phyloP scores from a whole-genome alignment of 139 green algal species.

The Microglena sp. region DNA sequence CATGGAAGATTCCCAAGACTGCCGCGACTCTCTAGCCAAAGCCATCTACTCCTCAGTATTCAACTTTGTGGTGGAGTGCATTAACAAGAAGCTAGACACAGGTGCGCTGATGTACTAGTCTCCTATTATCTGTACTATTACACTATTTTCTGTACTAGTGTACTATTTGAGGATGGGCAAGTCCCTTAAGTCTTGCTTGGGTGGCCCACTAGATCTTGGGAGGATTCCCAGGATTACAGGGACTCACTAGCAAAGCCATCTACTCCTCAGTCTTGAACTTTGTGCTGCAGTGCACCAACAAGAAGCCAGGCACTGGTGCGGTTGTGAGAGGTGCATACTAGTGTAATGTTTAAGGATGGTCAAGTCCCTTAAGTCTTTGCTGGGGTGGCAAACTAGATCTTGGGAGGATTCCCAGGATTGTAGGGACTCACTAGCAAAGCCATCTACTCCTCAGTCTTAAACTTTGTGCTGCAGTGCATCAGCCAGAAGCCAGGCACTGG shows the following conservation, averaged over 20 bases:
- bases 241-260: conserved; percentile 80
- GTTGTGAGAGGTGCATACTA: no score
- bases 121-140: neutral
- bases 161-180: no score
- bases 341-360: no score
- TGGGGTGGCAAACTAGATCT: no score
- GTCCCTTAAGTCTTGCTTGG: no score
- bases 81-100: conserved; percentile 55
- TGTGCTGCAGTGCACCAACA: conserved; percentile 61
- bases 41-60: conserved; percentile 76
- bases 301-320: conserved; percentile 37
- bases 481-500: neutral
- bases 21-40: conserved; percentile 71
- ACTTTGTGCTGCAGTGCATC: neutral
- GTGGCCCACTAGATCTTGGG: no score
- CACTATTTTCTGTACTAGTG: neutral
- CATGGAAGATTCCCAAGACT: conserved; percentile 48
- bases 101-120: conserved; percentile 10
- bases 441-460: neutral
- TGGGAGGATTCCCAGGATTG: no score
- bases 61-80: conserved; percentile 53
- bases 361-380: neutral
- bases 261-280: conserved; percentile 71
- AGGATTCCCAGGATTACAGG: conserved; percentile 53
- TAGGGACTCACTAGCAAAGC: no score